Evolutionary conservation across 176 grass and related monocot species (phyloP).

Genomic region (Musa schizocarpa): DNA sequence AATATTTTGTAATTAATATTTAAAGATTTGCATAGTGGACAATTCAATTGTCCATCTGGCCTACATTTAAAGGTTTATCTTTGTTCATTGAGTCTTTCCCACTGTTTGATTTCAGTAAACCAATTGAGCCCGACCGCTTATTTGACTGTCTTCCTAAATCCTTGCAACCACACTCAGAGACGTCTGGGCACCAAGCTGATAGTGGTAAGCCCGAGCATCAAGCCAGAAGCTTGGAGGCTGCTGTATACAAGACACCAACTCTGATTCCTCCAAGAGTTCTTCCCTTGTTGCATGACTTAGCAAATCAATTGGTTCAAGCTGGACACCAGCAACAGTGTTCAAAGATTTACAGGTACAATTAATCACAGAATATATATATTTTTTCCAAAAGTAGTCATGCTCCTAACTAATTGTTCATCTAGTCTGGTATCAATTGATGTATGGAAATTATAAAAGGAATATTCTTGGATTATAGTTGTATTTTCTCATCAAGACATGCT

Average conservation of each 20-base stretch:
- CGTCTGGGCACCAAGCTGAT: conserved; percentile 27
- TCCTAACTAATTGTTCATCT: not conserved
- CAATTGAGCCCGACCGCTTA: conserved; percentile 69
- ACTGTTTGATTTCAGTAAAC: conserved; percentile 56
- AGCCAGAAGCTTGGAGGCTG: conserved; percentile 60
- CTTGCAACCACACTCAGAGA: conserved; percentile 28
- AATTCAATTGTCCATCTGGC: not conserved
- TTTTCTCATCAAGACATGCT: no score
- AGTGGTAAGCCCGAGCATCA: conserved; percentile 33
- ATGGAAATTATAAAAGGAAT: no score
- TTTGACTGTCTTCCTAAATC: conserved; percentile 87
- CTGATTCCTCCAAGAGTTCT: conserved; percentile 73
- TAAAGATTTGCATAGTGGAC: no score
- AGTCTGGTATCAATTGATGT: no score
- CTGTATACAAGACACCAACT: conserved; percentile 67
- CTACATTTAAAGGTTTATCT: not conserved
- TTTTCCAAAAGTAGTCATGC: not conserved
- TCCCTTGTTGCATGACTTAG: conserved; percentile 78
- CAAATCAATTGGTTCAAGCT: conserved; percentile 76
- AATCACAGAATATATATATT: not conserved
- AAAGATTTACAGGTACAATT: conserved; percentile 54
- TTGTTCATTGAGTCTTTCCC: not conserved
- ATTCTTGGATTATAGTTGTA: no score
- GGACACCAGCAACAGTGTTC: conserved; percentile 59
- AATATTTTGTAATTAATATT: no score